Evolutionary conservation across 306 rosid genomes (phyloP).

Genomic region (Dalbergia oliveri): DNA sequence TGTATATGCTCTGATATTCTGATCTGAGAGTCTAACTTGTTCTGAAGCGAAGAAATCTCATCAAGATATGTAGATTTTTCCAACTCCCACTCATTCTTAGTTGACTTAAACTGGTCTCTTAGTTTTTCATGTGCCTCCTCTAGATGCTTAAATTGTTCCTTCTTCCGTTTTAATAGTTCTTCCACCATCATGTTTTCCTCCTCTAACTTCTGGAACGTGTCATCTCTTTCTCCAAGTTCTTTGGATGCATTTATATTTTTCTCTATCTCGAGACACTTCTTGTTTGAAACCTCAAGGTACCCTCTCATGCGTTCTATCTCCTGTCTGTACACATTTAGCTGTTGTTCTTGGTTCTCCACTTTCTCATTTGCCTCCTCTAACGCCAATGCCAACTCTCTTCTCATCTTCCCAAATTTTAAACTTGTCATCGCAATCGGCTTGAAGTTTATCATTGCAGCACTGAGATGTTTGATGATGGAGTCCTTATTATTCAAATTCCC

Average conservation of each 20-base stretch:
- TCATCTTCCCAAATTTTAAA: constrained; percentile 55
- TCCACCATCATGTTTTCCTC: constrained; percentile 56
- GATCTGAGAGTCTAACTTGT: constrained; percentile 61
- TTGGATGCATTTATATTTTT: constrained; percentile 45
- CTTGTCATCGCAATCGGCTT: constrained; percentile 57
- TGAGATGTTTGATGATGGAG: constrained; percentile 56
- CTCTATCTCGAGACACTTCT: constrained; percentile 54
- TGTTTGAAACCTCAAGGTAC: constrained; percentile 48
- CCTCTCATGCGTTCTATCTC: constrained; percentile 64
- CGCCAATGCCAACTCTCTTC: constrained; percentile 48
- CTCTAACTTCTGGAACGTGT: constrained; percentile 45
- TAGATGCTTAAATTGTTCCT: constrained; percentile 67
- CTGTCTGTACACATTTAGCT: constrained; percentile 46
- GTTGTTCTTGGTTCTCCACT: constrained; percentile 56
- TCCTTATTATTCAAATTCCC: constrained; percentile 52
- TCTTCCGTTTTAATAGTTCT: constrained; percentile 76
- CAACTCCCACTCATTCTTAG: constrained; percentile 65
- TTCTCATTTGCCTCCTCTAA: constrained; percentile 65
- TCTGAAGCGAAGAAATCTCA: constrained; percentile 65
- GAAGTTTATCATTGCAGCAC: constrained; percentile 60
- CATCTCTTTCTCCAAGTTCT: constrained; percentile 55
- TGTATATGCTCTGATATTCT: constrained; percentile 64
- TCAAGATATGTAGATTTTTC: constrained; percentile 63
- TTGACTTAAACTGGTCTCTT: constrained; percentile 53
- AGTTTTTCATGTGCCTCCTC: constrained; percentile 68